Base-by-base conservation (phyloP, 495 filamentous ascomycete species). In the Talaromyces proteolyticus region DNA sequence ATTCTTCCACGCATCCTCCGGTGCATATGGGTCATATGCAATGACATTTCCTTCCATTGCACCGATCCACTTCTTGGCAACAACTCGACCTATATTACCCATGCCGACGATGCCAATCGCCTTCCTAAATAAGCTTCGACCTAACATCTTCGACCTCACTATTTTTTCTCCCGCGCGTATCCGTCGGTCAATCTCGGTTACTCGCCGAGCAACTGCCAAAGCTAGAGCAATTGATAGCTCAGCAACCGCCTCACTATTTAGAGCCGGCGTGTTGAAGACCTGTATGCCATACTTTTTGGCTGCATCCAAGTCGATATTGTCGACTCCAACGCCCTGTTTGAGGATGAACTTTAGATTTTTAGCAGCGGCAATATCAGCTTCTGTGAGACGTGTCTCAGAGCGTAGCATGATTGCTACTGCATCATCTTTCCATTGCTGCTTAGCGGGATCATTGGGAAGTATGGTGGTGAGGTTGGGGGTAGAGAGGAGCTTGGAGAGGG, bases 41-140 rank as follows among this genome's bases (percentile, higher is more conserved):
- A 44, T 7, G 22, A 44, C 17, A 25, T 17, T 26, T 3, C 20
- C 20, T 26, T 17, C 42, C 14, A 10, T 20, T 4, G 42, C 42
- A n/a, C 42, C 42, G n/a, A 44, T 23, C 42, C 42, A 44, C 25
- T 48, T 48, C 12, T 37, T 6, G 5, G 45, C 45, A 16, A 37
- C 20, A 4, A 24, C 26, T 2, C 17, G 19, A n/a, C 45, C 45
- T 6, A 48, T 48, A 40, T 48, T 48, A 12, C 45, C 45, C 45
- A 48, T 38, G 12, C 45, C 45, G 7, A 48, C 21, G 10, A 48
- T 34, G 20, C 45, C 45, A 12, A 48, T 19, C 3, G n/a, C 18
- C 21, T 44, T 44, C 12, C 16, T 18, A 25, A 44, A 44, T 22
- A 44, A 6, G 21, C 21, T 44, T 6, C 6, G 21, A 0, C 42